These are phyloP conservation scores for Rhizopogon sp. DNA, from an alignment of 768 basidiomycete species.

Conservation along the genomic window DNA sequence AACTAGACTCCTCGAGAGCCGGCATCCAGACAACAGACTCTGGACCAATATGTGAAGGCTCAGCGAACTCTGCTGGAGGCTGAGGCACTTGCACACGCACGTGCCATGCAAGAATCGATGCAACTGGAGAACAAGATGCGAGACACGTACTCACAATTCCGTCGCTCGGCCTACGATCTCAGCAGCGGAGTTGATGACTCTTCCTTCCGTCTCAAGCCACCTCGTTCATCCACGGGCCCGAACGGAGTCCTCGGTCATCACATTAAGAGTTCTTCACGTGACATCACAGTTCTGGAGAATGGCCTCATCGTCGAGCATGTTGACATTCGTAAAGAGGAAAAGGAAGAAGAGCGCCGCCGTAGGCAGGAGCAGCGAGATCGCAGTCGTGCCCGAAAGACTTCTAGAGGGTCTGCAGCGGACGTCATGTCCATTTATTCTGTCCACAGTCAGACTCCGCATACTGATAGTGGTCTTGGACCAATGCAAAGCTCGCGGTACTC, in stretches of 20 bases:
- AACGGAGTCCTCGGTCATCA: slow-evolving; percentile 32
- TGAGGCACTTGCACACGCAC: slow-evolving; percentile 73
- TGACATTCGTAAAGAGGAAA: slow-evolving; percentile 75
- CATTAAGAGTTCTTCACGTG: slow-evolving; percentile 53
- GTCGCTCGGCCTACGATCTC: slow-evolving; percentile 73
- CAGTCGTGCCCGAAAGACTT: slow-evolving; percentile 62
- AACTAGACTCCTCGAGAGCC: slow-evolving; percentile 87
- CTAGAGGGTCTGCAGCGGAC: slow-evolving; percentile 65
- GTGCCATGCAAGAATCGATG: slow-evolving; percentile 73
- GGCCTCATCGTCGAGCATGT: slow-evolving; percentile 89
- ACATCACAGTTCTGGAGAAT: slow-evolving; percentile 79
- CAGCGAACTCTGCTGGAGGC: slow-evolving; percentile 80
- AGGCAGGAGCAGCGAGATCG: slow-evolving; percentile 61
- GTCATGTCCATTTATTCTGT: slow-evolving; percentile 70
- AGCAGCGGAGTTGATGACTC: slow-evolving; percentile 47
- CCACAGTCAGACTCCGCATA: slow-evolving; percentile 48
- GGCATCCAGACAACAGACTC: slow-evolving; percentile 74
- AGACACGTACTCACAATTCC: slow-evolving; percentile 74
- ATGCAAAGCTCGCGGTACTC: slow-evolving; percentile 61
- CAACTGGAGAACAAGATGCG: slow-evolving; percentile 73
- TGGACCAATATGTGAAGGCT: slow-evolving; percentile 76
- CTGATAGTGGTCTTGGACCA: slow-evolving; percentile 53
- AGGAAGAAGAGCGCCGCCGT: slow-evolving; percentile 65
- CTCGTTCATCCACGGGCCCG: slow-evolving; percentile 31
- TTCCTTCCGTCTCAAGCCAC: slow-evolving; percentile 69